Evolutionary conservation across 176 grass and related monocot genomes (phyloP).

Genomic region (Aegilops longissima): DNA sequence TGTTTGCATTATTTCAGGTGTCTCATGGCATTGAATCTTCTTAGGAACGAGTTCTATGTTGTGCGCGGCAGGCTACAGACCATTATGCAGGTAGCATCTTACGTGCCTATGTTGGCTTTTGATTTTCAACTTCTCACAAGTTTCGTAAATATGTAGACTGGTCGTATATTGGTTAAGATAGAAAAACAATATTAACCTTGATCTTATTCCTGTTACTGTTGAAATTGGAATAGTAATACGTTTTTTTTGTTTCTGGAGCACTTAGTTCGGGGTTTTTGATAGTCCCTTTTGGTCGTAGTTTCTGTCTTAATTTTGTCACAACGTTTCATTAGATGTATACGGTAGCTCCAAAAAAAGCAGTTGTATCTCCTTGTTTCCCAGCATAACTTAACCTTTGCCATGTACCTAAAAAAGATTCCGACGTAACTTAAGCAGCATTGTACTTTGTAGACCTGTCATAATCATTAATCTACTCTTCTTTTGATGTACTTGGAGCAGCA

Average conservation of each 20-base stretch:
- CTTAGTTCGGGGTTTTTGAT: background rate
- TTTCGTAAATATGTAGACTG: background rate
- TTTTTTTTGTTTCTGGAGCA: background rate
- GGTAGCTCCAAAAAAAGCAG: background rate
- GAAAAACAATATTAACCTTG: background rate
- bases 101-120: conserved; percentile 7
- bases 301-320: background rate
- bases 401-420: background rate
- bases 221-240: background rate
- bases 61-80: conserved; percentile 55
- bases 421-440: background rate
- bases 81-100: conserved; percentile 75
- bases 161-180: background rate
- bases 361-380: background rate
- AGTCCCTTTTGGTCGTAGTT: background rate
- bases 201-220: background rate
- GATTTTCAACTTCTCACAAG: background rate
- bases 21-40: conserved; percentile 49
- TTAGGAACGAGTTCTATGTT: conserved; percentile 66
- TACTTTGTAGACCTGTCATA: too few species aligned
- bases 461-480: background rate
- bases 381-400: background rate
- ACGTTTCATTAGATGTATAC: background rate
- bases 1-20: conserved; percentile 38
- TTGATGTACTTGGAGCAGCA: too few species aligned